Conservation (phyloP, 768 basidiomycete species). For the Leccinum ochraceum region DNA sequence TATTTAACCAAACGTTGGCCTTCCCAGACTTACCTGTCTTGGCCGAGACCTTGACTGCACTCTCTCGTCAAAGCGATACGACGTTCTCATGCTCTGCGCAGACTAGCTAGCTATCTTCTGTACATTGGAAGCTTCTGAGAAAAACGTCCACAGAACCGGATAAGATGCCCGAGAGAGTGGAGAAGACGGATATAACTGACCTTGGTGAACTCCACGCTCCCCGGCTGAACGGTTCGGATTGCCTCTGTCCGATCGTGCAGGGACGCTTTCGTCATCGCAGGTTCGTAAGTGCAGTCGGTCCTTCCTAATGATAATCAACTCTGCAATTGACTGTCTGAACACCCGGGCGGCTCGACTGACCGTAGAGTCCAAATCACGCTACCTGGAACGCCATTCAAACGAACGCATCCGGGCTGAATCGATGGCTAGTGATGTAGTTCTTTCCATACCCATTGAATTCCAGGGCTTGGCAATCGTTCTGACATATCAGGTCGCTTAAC, state of each 20-base stretch:
- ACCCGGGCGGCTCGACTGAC: constrained; percentile 35
- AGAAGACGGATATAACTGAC: constrained; percentile 35
- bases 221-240: constrained; percentile 84
- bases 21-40: constrained; percentile 65
- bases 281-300: constrained; percentile 94
- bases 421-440: constrained; percentile 92
- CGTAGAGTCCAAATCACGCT: constrained; percentile 91
- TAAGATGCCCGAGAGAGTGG: background rate
- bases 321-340: background rate
- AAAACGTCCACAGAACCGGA: constrained; percentile 60
- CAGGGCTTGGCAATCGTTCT: constrained; percentile 94
- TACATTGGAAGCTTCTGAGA: constrained; percentile 67
- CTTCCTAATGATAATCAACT: constrained; percentile 48
- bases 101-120: constrained; percentile 73
- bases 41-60: constrained; percentile 87
- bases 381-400: constrained; percentile 99
- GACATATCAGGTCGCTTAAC: constrained; percentile 93
- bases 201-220: constrained; percentile 85
- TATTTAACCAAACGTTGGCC: background rate
- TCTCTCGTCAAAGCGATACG: constrained; percentile 87
- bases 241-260: constrained; percentile 95
- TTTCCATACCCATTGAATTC: constrained; percentile 95
- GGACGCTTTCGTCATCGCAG: constrained; percentile 97
- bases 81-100: constrained; percentile 81
- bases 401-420: constrained; percentile 96